Conservation (phyloP, 2,329 filamentous ascomycete genomes). For the Fusarium luffae region DNA sequence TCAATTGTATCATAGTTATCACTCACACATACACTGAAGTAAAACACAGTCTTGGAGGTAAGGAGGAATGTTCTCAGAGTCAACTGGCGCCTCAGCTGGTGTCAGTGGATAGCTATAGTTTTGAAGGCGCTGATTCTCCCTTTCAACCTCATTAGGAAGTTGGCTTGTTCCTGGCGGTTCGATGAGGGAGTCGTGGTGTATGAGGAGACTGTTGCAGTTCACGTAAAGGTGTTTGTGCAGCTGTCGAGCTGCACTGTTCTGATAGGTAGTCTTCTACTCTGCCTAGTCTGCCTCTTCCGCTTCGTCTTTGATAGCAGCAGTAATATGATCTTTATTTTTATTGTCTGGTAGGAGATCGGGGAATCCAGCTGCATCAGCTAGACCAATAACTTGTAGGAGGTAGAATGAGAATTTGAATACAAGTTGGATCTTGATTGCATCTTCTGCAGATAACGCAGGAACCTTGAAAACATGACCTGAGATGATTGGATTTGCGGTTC, state of each 20-base stretch:
- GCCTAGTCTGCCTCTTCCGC: too few species aligned
- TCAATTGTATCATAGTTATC: too few species aligned
- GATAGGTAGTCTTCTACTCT: not conserved
- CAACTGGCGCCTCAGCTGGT: not conserved
- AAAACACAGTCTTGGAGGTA: not conserved
- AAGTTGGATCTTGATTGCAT: accelerated
- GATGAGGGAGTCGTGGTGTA: not conserved
- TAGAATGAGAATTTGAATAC: not conserved
- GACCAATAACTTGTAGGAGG: not conserved
- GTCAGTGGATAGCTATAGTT: not conserved
- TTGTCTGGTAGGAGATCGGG: not conserved
- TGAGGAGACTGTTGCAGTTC: not conserved
- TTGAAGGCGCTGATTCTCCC: not conserved
- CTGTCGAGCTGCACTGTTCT: accelerated
- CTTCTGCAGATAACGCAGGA: accelerated
- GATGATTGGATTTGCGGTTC: too few species aligned
- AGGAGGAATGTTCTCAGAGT: not conserved
- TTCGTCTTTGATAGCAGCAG: not conserved
- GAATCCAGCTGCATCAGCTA: not conserved
- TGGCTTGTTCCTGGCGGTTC: accelerated
- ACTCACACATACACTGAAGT: too few species aligned
- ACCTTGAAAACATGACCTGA: too few species aligned
- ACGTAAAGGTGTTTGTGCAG: not conserved
- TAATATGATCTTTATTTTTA: not conserved
- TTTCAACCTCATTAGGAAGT: not conserved